Evolutionary conservation across 2,329 filamentous ascomycete genomes (phyloP), one percentile per base, ranked within the genome.

Genomic region (Fusarium sp.): DNA sequence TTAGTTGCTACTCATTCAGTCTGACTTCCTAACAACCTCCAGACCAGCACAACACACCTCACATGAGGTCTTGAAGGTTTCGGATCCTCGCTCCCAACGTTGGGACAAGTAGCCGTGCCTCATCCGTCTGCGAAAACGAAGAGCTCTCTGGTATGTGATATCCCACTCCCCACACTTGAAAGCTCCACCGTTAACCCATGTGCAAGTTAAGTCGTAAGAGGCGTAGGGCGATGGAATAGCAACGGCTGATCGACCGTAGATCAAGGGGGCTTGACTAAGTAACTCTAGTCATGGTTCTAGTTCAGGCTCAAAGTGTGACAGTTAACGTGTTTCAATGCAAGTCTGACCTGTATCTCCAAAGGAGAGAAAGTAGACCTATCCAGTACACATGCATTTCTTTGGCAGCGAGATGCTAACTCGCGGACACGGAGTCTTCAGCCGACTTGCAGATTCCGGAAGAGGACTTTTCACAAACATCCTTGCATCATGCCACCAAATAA

Each of bases 131-230:
- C 4, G 11, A 11, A 11, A 32, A 29, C 38, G 25, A 47, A 44
- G 13, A 42, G 7, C 1, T 11, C 24, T 50, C 47, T 48, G 61
- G 57, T 53, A 65, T 65, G 57, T 58, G 61, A 65, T 24, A 32
- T 2, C 8, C 25, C 35, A 29, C 8, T 25, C 28, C 15, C 15
- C 39, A 25, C 7, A 35, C 31, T 13, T 26, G n/a, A 6, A 15
- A 25, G 8, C 38, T 7, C 11, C 11, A 8, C 8, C 8, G 26
- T 32, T 55, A 41, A 60, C 41, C 8, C 29, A 5, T 25, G 0
- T 13, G 11, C 26, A 4, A 11, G 13, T 26, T 31, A 2, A 26
- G 24, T 42, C 31, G 41, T 60, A 25, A 48, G 38, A 40, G 53
- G 38, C 41, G 22, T 7, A 3, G 10, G 19, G 6, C 9, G 7